Base-by-base conservation (phyloP, 306 rosid species). In the Arachis stenosperma region DNA sequence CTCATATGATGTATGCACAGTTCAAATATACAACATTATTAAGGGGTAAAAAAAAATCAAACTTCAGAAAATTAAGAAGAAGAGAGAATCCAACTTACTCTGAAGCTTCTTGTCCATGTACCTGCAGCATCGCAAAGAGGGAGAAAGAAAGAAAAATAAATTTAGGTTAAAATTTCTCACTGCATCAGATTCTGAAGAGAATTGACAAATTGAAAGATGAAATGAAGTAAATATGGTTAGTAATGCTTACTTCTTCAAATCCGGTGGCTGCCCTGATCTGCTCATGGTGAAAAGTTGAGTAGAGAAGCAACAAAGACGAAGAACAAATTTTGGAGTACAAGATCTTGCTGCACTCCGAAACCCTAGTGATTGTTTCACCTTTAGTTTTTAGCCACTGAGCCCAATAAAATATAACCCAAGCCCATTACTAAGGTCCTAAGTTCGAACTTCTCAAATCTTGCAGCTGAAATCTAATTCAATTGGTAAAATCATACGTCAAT, bases 61-160 rank as follows among this genome's bases (percentile, higher is more conserved):
- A 33, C 37, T 33, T 33, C 37, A 33, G 37, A 33, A 33, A 33
- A 33, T 33, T 33, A 33, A 33, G 37, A 33, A 33, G 2, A 4
- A 33, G 37, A 33, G 37, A 33, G 37, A 33, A 33, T 33, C 37
- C 3, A 33, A 33, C 37, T 33, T 33, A 93, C 98, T 93, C 55
- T 92, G 96, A 47, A 92, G 98, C 82, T 92, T 87, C 77, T 90
- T 93, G 90, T 93, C 98, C 98, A 93, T 90, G 81, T 93, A 93
- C 68, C 95, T 92, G 90, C 36, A n/a, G 11, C 43, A 63, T 22
- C 9, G 13, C 22, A 6, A 5, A 67, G 55, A 6, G 27, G 30
- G 1, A 1, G 17, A 11, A 8, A 57, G 5, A 27, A 4, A 55
- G 5, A 69, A 39, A 77, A 47, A 4, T 14, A 77, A 47, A 8